A percentile compares a stretch with the other conserved stretches of the same genome.
Conservation (phyloP, 768 basidiomycete species). For the Pholiota conissans region DNA sequence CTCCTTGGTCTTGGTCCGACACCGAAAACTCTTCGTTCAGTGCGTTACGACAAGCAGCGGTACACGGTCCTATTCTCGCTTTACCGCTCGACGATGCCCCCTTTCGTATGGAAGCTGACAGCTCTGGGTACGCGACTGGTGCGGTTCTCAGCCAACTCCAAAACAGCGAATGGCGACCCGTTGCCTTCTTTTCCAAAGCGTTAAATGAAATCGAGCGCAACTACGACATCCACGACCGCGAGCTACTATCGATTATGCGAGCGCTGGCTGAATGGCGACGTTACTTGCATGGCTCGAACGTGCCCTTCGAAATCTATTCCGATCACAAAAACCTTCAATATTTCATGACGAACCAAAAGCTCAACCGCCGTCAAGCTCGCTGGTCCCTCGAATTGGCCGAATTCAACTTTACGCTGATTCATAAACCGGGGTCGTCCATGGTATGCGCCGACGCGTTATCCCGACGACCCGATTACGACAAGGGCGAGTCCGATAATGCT, state of each 20-base stretch:
- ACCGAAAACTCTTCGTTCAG: neutral
- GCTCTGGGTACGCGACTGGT: conserved; percentile 37
- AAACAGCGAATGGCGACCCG: conserved; percentile 26
- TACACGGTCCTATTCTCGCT: conserved; percentile 21
- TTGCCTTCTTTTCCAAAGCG: conserved; percentile 33
- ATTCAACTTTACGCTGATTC: conserved; percentile 30
- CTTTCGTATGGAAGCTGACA: conserved; percentile 27
- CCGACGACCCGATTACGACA: conserved; percentile 18
- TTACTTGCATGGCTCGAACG: conserved; percentile 19
- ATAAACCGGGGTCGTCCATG: conserved; percentile 25
- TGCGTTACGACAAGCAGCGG: neutral
- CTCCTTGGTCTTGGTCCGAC: neutral
- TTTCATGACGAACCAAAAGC: conserved; percentile 34
- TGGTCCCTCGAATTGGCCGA: conserved; percentile 35
- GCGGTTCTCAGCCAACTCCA: conserved; percentile 35
- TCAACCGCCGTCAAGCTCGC: conserved; percentile 39
- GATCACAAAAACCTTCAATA: conserved; percentile 29
- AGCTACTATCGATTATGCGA: conserved; percentile 43
- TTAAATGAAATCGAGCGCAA: conserved; percentile 28
- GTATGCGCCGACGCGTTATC: conserved; percentile 24
- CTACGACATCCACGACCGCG: conserved; percentile 40
- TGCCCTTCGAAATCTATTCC: conserved; percentile 12
- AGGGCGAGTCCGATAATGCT: conserved; percentile 16
- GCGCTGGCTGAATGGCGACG: conserved; percentile 30
- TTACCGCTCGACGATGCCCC: conserved; percentile 14